Evolutionary conservation across 306 rosid genomes (phyloP), one percentile per base, ranked within the genome.

Genomic region (Rosa chinensis): DNA sequence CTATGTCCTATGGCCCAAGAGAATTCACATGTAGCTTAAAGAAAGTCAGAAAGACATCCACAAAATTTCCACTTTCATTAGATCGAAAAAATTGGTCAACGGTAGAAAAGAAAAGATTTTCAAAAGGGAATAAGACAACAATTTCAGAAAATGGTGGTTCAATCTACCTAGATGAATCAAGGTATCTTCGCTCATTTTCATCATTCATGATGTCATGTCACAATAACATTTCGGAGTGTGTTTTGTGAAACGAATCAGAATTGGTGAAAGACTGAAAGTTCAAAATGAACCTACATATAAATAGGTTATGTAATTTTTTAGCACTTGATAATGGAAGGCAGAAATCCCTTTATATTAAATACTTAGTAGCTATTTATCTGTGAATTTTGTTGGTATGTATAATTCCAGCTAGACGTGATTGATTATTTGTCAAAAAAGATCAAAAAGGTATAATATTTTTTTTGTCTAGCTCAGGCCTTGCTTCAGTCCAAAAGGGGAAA

Each of bases 81-180:
- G 89, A 87, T 61, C 85, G 85, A 40, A 95, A 91, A 84, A 89
- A 82, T 45, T 95, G 99, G 99, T 86, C 93, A 47, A 82, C 71
- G 66, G 82, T 8, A 17, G 98, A 92, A 80, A 91, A 50, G 82
- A 79, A 79, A 88, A 79, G 90, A 86, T 82, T 92, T 95, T 78
- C 86, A 21, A 4, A 95, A 88, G 89, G 99, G 98, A 80, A 89
- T 92, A 83, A 90, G 82, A 82, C 97, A 92, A 71, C 97, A 94
- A 81, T 91, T 92, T 85, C 97, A 89, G 77, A 91, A 92, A 87
- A 86, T 72, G 82, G 78, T 86, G 80, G 86, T 86, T 85, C 94
- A 90, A 75, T 82, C 79, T 63, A 82, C 92, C 58, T 87, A 14
- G 92, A 90, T 86, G 86, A 84, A 72, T 82, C 80, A 32, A 82